These are phyloP conservation scores for Podospora didyma DNA, from an alignment of 495 filamentous ascomycete species.

Conservation along the genomic window DNA sequence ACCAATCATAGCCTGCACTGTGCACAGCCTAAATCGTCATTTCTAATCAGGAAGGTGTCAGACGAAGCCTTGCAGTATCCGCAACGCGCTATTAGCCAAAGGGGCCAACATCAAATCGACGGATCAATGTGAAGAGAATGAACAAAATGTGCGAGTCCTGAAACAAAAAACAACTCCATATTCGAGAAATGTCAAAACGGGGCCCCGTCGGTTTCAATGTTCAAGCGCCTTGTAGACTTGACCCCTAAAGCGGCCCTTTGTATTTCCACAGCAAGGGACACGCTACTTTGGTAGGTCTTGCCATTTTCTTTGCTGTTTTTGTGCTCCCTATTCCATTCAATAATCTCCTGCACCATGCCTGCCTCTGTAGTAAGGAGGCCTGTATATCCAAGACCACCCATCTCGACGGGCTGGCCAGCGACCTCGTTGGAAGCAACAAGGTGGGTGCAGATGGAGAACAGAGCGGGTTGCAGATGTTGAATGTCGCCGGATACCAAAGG, in stretches of 20 bases:
- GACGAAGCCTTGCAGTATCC: too few species aligned
- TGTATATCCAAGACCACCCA: constrained; percentile 50
- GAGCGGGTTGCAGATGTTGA: constrained; percentile 48
- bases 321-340: constrained; percentile 50
- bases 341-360: constrained; percentile 50
- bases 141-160: too few species aligned
- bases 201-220: too few species aligned
- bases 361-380: constrained; percentile 50
- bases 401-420: constrained; percentile 35
- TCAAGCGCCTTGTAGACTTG: too few species aligned
- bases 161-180: too few species aligned
- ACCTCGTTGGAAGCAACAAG: constrained; percentile 45
- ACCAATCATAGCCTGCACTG: too few species aligned
- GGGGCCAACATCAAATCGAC: too few species aligned
- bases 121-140: too few species aligned
- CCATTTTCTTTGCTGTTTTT: constrained; percentile 6
- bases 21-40: too few species aligned
- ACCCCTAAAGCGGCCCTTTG: constrained; percentile 3
- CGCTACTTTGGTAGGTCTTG: constrained; percentile 31
- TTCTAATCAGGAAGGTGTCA: too few species aligned
- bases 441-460: constrained; percentile 52
- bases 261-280: constrained; percentile 38
- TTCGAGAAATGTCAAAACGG: too few species aligned
- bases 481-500: constrained; percentile 40
- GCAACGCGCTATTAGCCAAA: too few species aligned